phyloP scores from a whole-genome alignment of 78 protist species.

The Dictyostelium firmibasis region DNA sequence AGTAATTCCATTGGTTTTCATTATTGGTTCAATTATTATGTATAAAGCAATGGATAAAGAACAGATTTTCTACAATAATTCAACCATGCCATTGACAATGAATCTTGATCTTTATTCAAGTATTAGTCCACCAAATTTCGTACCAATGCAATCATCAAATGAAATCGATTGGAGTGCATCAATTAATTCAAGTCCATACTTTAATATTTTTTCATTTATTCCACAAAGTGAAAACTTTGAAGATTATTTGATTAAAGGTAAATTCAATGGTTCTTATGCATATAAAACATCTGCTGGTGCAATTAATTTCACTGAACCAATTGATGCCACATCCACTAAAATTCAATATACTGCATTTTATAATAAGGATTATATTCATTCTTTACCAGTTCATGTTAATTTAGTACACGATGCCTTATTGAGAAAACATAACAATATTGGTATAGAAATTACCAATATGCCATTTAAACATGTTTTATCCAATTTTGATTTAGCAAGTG shows the following conservation, averaged over 20 bases:
- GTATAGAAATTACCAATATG: not conserved
- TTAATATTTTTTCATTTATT: not conserved
- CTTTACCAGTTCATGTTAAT: constrained; percentile 30
- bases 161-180: not conserved
- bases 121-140: not conserved
- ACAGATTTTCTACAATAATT: not conserved
- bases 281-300: constrained; percentile 4
- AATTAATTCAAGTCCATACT: not conserved
- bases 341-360: not conserved
- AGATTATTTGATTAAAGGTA: not conserved
- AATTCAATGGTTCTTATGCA: not conserved
- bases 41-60: not conserved
- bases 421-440: not conserved
- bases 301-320: not conserved
- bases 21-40: constrained; percentile 44
- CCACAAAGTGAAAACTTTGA: not conserved
- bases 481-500: not conserved
- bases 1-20: not conserved
- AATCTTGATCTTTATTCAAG: not conserved
- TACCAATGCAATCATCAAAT: not conserved
- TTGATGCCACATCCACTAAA: not conserved
- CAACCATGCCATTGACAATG: constrained; percentile 1
- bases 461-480: constrained; percentile 25
- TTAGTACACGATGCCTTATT: not conserved
- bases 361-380: constrained; percentile 15